Base-by-base conservation (phyloP, 192 early-diverging fungal species). In the Obelidium mucronatum region DNA sequence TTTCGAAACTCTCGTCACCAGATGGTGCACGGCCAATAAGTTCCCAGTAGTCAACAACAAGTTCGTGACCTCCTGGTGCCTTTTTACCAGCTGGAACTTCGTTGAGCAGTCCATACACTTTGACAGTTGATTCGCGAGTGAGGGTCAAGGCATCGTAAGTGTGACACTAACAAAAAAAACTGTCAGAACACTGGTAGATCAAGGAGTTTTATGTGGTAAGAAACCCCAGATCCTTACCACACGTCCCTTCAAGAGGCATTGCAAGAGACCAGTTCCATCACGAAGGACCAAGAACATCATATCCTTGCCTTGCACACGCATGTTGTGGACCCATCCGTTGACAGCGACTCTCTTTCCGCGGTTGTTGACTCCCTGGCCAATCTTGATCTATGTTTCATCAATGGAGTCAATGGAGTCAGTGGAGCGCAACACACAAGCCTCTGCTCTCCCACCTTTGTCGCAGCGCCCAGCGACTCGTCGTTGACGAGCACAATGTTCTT, bases 31-130 rank as follows among this genome's bases (percentile, higher is more conserved):
- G 92, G 69, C 93, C 92, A 63, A 97, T 81, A n/a, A 97, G 76
- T 74, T 96, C 94, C 94, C 95, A 98, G 86, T 94, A 97, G 80
- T 99, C 98, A 15, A 90, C 96, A 67, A 89, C 79, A 74, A 99
- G 89, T 83, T 99, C 98, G 72, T 97, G 96, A 78, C 94, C 91
- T 78, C 93, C 97, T 22, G 96, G 96, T n/a, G 98, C 96, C 92
- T 90, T 91, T 83, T 99, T 98, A 67, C 96, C 97, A 74, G 85
- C 93, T 11, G 97, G 97, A 30, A 98, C 82, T 73, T 90, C 90
- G 78, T 93, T 88, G 65, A 99, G 89, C 31, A 90, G 86, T 77
- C 98, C 98, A 81, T 90, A 94, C 3, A 98, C 77, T 31, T 86
- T 89, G 61, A 99, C 87, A n/a, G 96, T 94, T 15, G 97, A 96